Evolutionary conservation across 495 filamentous ascomycete genomes (phyloP).

Genomic region (Mytilinidion resinicola): DNA sequence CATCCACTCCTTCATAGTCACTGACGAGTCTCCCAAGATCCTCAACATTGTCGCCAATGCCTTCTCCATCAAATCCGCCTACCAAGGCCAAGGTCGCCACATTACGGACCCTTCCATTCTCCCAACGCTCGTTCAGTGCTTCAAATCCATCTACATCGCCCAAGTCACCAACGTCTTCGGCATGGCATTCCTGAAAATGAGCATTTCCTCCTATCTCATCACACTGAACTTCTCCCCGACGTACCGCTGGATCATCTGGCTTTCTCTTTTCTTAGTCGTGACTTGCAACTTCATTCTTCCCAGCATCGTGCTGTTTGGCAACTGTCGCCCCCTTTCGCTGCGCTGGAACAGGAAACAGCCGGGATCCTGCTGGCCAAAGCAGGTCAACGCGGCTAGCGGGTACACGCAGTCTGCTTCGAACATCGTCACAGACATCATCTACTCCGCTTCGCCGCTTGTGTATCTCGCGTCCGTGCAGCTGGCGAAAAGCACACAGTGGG

Average conservation of each 20-base stretch:
- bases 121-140: not conserved
- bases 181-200: slow-evolving; percentile 5
- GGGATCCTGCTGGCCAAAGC: not conserved
- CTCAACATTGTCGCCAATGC: too few relatives aligned
- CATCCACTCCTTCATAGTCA: not conserved
- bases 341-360: not conserved
- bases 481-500: slow-evolving; percentile 5
- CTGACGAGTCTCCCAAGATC: not conserved
- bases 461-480: slow-evolving; percentile 10
- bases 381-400: not conserved
- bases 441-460: slow-evolving; percentile 3
- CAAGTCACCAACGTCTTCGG: slow-evolving; percentile 6
- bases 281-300: slow-evolving; percentile 8
- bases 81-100: not conserved
- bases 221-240: slow-evolving; percentile 7
- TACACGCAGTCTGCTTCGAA: slow-evolving; percentile 4
- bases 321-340: slow-evolving; percentile 8
- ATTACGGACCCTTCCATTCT: slow-evolving; percentile 1
- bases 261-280: not conserved
- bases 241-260: slow-evolving; percentile 7
- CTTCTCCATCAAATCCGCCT: not conserved
- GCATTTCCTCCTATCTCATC: slow-evolving; percentile 6
- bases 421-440: slow-evolving; percentile 8
- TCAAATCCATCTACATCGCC: not conserved
- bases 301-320: slow-evolving; percentile 7